phyloP scores from a whole-genome alignment of 1,139 yeast genomes.

The Geotrichum candidum region DNA sequence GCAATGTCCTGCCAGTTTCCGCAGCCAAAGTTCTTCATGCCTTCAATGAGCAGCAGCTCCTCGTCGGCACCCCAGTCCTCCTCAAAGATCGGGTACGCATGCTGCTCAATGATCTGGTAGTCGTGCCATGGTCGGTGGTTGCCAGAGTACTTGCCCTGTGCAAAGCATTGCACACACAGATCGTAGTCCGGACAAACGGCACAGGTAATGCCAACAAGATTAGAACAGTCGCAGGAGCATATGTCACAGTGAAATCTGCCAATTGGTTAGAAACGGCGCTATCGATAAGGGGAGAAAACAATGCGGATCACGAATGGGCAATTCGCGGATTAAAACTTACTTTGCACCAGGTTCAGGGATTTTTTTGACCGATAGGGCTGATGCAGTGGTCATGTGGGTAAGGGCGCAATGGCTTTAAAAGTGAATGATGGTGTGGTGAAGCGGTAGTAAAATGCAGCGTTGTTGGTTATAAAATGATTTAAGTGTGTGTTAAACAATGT shows the following conservation, averaged over 20 bases:
- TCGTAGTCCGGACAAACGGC: conserved; percentile 93
- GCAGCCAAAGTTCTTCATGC: conserved; percentile 70
- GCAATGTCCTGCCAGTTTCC: conserved; percentile 98
- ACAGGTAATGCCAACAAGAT: conserved; percentile 82
- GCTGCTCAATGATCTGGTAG: conserved; percentile 86
- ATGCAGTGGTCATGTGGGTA: conserved; percentile 31
- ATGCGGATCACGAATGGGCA: not conserved
- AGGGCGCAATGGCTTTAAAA: conserved; percentile 4
- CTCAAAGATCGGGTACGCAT: conserved; percentile 86
- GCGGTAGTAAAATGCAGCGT: not conserved
- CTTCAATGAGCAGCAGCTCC: conserved; percentile 79
- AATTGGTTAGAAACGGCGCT: conserved; percentile 5
- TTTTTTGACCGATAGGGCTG: conserved; percentile 27
- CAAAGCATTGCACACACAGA: conserved; percentile 92
- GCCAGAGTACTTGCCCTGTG: conserved; percentile 73
- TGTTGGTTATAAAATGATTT: not conserved
- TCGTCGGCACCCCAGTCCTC: conserved; percentile 98
- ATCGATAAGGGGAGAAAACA: not conserved
- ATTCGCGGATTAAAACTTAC: conserved; percentile 23
- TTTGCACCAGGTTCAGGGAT: conserved; percentile 38
- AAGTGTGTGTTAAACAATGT: too few species aligned
- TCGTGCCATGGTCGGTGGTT: conserved; percentile 94
- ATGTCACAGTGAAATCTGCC: conserved; percentile 78
- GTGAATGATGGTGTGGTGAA: not conserved
- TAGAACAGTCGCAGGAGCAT: conserved; percentile 90